Percentiles rank a stretch among this genome's conserved stretches.
These are phyloP conservation scores for Ceratobasidium sp. DNA, from an alignment of 1,284 basidiomycete species.

Conservation along the genomic window DNA sequence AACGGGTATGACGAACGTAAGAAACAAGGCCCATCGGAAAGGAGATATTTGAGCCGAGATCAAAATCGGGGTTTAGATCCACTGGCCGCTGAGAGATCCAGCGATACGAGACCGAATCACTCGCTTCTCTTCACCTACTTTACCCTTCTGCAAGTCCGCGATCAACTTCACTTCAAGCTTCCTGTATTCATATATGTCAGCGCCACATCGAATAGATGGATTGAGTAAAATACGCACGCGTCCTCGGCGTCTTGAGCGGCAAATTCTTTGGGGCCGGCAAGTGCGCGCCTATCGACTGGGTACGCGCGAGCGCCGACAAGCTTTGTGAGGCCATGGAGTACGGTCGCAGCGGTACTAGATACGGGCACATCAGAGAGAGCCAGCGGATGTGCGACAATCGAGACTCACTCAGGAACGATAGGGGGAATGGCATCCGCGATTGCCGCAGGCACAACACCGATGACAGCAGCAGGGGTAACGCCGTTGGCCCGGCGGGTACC, in stretches of 20 bases:
- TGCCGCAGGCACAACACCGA: slow-evolving; percentile 3
- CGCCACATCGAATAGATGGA: background rate
- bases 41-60: background rate
- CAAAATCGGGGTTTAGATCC: slow-evolving; percentile 19
- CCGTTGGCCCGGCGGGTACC: background rate
- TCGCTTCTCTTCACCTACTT: slow-evolving; percentile 32
- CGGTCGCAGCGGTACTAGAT: background rate
- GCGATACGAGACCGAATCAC: slow-evolving; percentile 31
- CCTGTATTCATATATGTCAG: slow-evolving; percentile 3
- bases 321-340: slow-evolving; percentile 14
- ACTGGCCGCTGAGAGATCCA: slow-evolving; percentile 38
- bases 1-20: background rate
- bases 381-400: background rate
- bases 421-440: slow-evolving; percentile 2
- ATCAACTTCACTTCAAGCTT: slow-evolving; percentile 39
- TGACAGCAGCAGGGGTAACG: background rate
- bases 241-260: slow-evolving; percentile 37
- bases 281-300: slow-evolving; percentile 29
- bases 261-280: slow-evolving; percentile 19
- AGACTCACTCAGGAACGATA: slow-evolving; percentile 6
- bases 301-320: slow-evolving; percentile 24
- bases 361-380: background rate
- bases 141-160: slow-evolving; percentile 34
- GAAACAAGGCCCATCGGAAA: background rate
- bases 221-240: slow-evolving; percentile 10